phyloP scores from a whole-genome alignment of 129 eudicot species.

The Centaurea solstitialis region DNA sequence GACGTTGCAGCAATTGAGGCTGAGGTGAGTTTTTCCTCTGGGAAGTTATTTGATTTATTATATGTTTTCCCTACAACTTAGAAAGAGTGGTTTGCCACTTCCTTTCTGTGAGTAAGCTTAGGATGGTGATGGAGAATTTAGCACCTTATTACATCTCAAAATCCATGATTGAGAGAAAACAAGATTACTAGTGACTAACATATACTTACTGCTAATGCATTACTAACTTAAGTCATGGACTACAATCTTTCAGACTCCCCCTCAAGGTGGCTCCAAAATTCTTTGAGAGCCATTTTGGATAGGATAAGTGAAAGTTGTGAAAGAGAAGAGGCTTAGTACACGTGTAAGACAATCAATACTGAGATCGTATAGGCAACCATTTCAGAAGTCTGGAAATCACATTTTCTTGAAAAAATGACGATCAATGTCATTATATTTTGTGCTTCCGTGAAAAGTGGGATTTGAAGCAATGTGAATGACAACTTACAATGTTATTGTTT shows the following conservation, averaged over 20 bases:
- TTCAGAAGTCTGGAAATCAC: too few species aligned
- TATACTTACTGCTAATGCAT: background rate
- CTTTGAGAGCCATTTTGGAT: too few species aligned
- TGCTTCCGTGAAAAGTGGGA: too few species aligned
- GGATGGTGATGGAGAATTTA: background rate
- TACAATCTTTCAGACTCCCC: background rate
- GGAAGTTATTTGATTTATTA: background rate
- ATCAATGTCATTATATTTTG: too few species aligned
- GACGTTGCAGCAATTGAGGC: slow-evolving; percentile 66
- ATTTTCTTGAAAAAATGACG: too few species aligned
- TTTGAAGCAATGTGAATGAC: too few species aligned
- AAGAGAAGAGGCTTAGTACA: too few species aligned
- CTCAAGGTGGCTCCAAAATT: background rate
- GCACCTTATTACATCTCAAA: background rate
- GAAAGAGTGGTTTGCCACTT: background rate
- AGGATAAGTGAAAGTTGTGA: too few species aligned
- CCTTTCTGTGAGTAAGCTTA: background rate
- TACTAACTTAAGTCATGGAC: background rate
- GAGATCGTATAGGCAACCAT: too few species aligned
- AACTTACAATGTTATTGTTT: too few species aligned
- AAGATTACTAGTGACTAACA: background rate
- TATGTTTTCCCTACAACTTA: background rate
- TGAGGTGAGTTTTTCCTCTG: slow-evolving; percentile 43
- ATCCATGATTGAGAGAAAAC: background rate
- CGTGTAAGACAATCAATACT: too few species aligned